Conservation (phyloP, 768 basidiomycete genomes). For the Omphalotus guepiniiformis region DNA sequence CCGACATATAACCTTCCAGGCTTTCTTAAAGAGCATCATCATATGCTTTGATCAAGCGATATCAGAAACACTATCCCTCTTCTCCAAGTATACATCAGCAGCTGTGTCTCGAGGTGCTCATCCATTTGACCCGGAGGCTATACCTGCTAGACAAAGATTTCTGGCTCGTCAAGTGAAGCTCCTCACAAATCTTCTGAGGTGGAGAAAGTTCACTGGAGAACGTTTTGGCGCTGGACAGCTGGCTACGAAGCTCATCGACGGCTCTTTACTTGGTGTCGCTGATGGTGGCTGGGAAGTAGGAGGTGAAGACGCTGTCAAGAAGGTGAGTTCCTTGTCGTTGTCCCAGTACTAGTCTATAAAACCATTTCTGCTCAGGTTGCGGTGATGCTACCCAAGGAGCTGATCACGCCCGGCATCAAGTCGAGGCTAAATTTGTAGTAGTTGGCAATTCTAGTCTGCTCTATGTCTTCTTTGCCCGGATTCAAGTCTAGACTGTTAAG, state of each 20-base stretch:
- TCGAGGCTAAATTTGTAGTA: slow-evolving; percentile 1
- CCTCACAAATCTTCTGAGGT: slow-evolving; percentile 65
- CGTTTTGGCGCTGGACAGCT: slow-evolving; percentile 52
- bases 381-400: slow-evolving; percentile 1
- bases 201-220: slow-evolving; percentile 71
- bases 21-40: slow-evolving; percentile 51
- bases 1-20: slow-evolving; percentile 30
- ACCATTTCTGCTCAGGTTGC: not conserved
- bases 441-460: too few relatives aligned
- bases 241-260: slow-evolving; percentile 51
- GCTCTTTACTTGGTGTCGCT: slow-evolving; percentile 61
- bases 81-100: slow-evolving; percentile 44
- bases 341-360: not conserved
- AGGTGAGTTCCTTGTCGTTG: not conserved
- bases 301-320: slow-evolving; percentile 54
- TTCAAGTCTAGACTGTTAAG: too few relatives aligned
- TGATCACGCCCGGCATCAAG: not conserved
- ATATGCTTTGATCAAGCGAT: slow-evolving; percentile 53
- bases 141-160: slow-evolving; percentile 67
- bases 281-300: slow-evolving; percentile 86
- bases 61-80: slow-evolving; percentile 41
- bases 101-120: slow-evolving; percentile 24
- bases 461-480: too few relatives aligned
- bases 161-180: slow-evolving; percentile 68
- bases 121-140: slow-evolving; percentile 72